A percentile compares a stretch with the other conserved stretches of the same genome.
These are phyloP conservation scores for Albifimbria verrucaria DNA, from an alignment of 2,329 filamentous ascomycete species.

Conservation along the genomic window DNA sequence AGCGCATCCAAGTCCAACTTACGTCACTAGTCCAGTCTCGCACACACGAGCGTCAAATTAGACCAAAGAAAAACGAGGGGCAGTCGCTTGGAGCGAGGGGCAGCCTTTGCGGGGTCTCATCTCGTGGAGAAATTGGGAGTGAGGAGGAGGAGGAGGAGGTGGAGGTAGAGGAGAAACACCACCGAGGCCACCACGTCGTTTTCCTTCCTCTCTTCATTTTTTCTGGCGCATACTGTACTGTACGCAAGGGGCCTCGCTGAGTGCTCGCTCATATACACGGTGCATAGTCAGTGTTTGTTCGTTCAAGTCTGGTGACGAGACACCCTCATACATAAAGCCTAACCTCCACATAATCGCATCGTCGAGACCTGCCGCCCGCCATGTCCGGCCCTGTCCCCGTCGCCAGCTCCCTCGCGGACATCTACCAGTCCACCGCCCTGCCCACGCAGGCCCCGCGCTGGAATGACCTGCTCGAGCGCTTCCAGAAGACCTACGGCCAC, in stretches of 20 bases:
- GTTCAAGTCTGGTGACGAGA: too few relatives aligned
- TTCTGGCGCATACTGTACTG: too few relatives aligned
- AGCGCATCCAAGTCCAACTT: not conserved
- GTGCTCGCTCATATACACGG: too few relatives aligned
- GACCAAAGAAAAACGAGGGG: not conserved
- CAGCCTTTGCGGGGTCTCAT: not conserved
- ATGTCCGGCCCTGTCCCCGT: slow-evolving; percentile 67
- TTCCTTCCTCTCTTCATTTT: too few relatives aligned
- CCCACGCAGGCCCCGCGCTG: slow-evolving; percentile 69
- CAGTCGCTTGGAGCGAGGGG: not conserved
- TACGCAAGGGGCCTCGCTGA: too few relatives aligned
- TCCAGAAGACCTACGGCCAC: slow-evolving; percentile 67
- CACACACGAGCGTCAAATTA: not conserved
- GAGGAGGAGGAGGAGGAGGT: too few relatives aligned
- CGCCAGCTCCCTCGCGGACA: slow-evolving; percentile 70
- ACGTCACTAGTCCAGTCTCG: not conserved
- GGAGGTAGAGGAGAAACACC: too few relatives aligned
- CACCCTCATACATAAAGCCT: not conserved
- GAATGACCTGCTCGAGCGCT: slow-evolving; percentile 68
- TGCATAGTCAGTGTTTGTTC: too few relatives aligned
- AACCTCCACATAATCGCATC: too few relatives aligned
- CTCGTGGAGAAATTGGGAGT: not conserved
- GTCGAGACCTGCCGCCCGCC: too few relatives aligned
- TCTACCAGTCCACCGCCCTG: slow-evolving; percentile 76
- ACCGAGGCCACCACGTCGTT: too few relatives aligned